Evolutionary conservation across 495 filamentous ascomycete genomes (phyloP).

Genomic region (Neurospora africana): DNA sequence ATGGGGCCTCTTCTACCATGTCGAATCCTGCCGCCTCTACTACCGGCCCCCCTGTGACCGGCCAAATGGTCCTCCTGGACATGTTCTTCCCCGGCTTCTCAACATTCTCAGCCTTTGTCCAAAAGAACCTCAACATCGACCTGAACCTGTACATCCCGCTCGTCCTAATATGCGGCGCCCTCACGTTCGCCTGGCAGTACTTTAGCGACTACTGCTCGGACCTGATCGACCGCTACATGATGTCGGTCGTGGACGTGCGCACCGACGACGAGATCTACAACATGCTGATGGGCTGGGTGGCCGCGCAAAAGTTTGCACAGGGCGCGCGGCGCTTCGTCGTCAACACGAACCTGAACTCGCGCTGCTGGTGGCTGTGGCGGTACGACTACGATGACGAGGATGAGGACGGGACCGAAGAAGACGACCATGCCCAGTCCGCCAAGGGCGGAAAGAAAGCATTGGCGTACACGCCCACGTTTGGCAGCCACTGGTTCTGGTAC

Average conservation of each 20-base stretch:
- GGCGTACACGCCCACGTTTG: slow-evolving; percentile 54
- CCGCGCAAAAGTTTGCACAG: slow-evolving; percentile 47
- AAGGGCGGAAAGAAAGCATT: slow-evolving; percentile 47
- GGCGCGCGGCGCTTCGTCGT: slow-evolving; percentile 50
- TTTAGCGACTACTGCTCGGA: slow-evolving; percentile 32
- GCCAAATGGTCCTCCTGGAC: slow-evolving; percentile 47
- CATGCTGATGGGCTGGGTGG: slow-evolving; percentile 61
- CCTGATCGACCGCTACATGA: slow-evolving; percentile 34
- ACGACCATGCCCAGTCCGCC: neutral
- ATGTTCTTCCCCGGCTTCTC: slow-evolving; percentile 66
- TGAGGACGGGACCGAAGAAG: slow-evolving; percentile 31
- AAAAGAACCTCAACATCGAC: slow-evolving; percentile 57
- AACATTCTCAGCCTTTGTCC: slow-evolving; percentile 47
- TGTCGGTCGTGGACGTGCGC: slow-evolving; percentile 54
- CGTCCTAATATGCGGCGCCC: slow-evolving; percentile 38
- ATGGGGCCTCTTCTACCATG: neutral
- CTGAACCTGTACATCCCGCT: slow-evolving; percentile 59
- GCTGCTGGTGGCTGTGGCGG: slow-evolving; percentile 37
- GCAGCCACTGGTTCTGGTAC: slow-evolving; percentile 58
- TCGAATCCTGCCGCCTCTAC: neutral
- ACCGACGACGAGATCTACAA: slow-evolving; percentile 59
- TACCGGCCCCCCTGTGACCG: neutral
- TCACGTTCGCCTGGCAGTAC: slow-evolving; percentile 44
- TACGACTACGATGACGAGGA: slow-evolving; percentile 33
- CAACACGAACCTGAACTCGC: slow-evolving; percentile 45